Evolutionary conservation across 345 rosid genomes (phyloP).

Genomic region (Capsella bursapastoris): DNA sequence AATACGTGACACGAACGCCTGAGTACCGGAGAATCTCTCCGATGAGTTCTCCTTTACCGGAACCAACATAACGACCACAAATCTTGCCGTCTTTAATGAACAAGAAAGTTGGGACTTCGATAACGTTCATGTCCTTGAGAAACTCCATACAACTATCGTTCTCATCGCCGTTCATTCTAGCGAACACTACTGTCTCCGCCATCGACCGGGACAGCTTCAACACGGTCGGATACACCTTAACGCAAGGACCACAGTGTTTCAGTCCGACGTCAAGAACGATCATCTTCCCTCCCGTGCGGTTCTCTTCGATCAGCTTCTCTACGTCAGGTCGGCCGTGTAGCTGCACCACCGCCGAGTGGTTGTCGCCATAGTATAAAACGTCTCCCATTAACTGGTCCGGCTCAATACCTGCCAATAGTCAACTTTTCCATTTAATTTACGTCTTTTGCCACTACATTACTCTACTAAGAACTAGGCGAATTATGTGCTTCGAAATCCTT

Average conservation of each 20-base stretch:
- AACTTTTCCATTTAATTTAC: background rate
- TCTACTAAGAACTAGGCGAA: background rate
- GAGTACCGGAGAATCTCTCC: constrained; percentile 92
- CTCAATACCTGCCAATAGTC: constrained; percentile 54
- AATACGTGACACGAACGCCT: constrained; percentile 81
- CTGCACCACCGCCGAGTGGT: constrained; percentile 81
- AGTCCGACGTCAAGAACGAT: constrained; percentile 87
- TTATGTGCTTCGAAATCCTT: too few species aligned
- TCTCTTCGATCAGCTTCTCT: constrained; percentile 73
- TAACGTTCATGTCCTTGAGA: constrained; percentile 79
- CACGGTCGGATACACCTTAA: constrained; percentile 93
- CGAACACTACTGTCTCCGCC: constrained; percentile 73
- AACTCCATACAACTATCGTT: constrained; percentile 92
- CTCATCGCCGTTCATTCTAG: constrained; percentile 95
- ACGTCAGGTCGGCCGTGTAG: constrained; percentile 74
- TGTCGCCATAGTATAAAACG: constrained; percentile 94
- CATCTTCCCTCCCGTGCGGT: constrained; percentile 69
- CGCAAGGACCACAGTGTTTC: constrained; percentile 93
- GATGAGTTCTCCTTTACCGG: constrained; percentile 93
- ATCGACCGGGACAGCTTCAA: constrained; percentile 77
- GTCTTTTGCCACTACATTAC: background rate
- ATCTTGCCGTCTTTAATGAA: constrained; percentile 82
- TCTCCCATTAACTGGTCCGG: constrained; percentile 85
- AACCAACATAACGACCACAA: constrained; percentile 83
- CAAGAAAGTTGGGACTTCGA: constrained; percentile 88